phyloP scores from a whole-genome alignment of 2,329 filamentous ascomycete genomes.

The Samsoniella hepiali region DNA sequence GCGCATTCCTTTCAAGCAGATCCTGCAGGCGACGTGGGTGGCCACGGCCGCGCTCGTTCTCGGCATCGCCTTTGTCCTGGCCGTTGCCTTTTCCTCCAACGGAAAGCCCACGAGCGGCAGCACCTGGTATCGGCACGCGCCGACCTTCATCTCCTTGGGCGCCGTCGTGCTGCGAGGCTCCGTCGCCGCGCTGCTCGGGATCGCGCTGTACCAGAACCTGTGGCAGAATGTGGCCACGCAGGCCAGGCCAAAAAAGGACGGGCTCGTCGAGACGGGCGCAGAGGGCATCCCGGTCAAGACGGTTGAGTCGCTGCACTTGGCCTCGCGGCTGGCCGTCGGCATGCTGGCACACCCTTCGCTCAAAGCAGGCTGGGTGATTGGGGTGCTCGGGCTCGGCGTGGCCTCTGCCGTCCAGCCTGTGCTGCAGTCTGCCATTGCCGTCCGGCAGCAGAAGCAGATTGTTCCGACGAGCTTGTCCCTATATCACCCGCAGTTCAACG shows the following conservation, averaged over 20 bases:
- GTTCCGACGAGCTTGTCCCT: neutral
- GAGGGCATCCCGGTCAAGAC: neutral
- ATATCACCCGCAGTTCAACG: neutral
- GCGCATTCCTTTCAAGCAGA: neutral
- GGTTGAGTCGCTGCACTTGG: neutral
- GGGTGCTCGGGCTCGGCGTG: neutral
- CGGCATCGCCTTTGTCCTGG: neutral
- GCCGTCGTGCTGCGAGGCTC: neutral
- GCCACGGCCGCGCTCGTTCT: neutral
- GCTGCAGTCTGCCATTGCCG: neutral
- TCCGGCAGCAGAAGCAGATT: neutral
- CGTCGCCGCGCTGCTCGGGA: neutral
- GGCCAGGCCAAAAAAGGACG: neutral
- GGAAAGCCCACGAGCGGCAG: neutral
- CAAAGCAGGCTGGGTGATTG: neutral
- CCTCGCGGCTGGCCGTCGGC: neutral
- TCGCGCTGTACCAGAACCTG: neutral
- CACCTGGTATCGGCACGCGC: neutral
- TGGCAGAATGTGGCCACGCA: conserved; percentile 2
- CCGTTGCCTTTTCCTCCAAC: neutral
- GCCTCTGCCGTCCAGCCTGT: neutral
- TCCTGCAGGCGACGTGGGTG: neutral
- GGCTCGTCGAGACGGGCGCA: neutral
- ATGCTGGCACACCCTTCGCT: neutral
- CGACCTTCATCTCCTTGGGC: neutral